Evolutionary conservation across 1,284 basidiomycete genomes (phyloP).

Genomic region (Taiwanofungus camphoratus): DNA sequence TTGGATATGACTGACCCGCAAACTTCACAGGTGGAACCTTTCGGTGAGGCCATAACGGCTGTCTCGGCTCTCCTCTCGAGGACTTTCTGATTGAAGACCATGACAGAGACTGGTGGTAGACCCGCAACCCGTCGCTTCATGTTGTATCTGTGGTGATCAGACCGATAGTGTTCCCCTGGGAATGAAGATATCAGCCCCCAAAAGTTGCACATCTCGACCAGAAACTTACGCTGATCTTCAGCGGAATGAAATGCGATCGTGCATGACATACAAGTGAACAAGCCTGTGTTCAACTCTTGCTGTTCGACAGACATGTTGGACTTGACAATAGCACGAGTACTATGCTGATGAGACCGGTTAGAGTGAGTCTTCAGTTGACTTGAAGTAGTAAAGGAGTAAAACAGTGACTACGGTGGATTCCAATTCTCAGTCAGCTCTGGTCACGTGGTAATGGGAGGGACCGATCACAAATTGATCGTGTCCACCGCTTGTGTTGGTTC

Average conservation of each 20-base stretch:
- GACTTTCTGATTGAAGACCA: slow-evolving; percentile 90
- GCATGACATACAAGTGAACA: slow-evolving; percentile 92
- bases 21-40: slow-evolving; percentile 65
- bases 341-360: too few relatives aligned
- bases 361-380: too few relatives aligned
- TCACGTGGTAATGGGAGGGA: too few relatives aligned
- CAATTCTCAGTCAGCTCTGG: too few relatives aligned
- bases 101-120: slow-evolving; percentile 79
- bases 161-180: slow-evolving; percentile 82
- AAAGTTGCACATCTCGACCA: too few relatives aligned
- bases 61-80: slow-evolving; percentile 72
- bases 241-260: slow-evolving; percentile 83
- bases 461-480: too few relatives aligned
- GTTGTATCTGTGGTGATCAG: slow-evolving; percentile 97
- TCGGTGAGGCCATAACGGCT: slow-evolving; percentile 59
- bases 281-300: slow-evolving; percentile 5
- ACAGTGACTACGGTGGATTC: too few relatives aligned
- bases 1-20: slow-evolving; percentile 61
- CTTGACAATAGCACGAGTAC: too few relatives aligned
- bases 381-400: too few relatives aligned
- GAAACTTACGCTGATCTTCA: slow-evolving; percentile 73
- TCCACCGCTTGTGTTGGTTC: too few relatives aligned
- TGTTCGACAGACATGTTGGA: not conserved
- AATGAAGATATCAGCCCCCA: too few relatives aligned
- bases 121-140: slow-evolving; percentile 95